These are phyloP conservation scores for Candida sp. DNA, from an alignment of 1,139 yeast genomes.

Conservation along the genomic window DNA sequence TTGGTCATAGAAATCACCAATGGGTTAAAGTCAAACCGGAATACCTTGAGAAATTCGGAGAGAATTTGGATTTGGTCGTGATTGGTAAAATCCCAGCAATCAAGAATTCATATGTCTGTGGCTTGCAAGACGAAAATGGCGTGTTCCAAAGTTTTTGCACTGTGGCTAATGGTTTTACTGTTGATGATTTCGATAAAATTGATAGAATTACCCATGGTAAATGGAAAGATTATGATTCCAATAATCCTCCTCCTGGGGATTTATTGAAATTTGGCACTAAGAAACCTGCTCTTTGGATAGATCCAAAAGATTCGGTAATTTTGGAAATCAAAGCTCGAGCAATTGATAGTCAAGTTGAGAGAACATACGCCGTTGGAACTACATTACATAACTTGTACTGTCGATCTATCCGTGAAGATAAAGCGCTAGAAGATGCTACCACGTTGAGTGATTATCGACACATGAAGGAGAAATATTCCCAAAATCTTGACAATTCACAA, in stretches of 20 bases:
- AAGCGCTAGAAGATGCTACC: conserved; percentile 51
- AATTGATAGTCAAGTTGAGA: conserved; percentile 47
- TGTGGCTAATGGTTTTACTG: conserved; percentile 82
- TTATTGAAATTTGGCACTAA: conserved; percentile 56
- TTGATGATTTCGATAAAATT: conserved; percentile 57
- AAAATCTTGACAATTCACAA: conserved; percentile 24
- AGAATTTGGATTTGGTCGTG: conserved; percentile 73
- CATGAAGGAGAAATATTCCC: conserved; percentile 26
- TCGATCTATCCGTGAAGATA: conserved; percentile 65
- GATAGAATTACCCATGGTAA: conserved; percentile 54
- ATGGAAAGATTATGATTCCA: conserved; percentile 47
- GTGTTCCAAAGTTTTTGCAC: conserved; percentile 61
- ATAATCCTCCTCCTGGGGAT: conserved; percentile 34
- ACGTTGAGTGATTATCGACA: conserved; percentile 52
- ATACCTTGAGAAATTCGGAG: conserved; percentile 82
- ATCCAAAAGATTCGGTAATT: conserved; percentile 74
- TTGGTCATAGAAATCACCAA: conserved; percentile 54
- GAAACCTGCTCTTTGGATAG: conserved; percentile 72
- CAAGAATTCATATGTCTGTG: conserved; percentile 78
- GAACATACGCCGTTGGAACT: conserved; percentile 58
- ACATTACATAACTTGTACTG: conserved; percentile 81
- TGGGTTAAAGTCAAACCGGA: conserved; percentile 96
- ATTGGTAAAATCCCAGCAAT: conserved; percentile 76
- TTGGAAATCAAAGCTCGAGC: conserved; percentile 86
- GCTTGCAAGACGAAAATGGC: conserved; percentile 40